Conservation (phyloP, 768 basidiomycete species). For the Xanthoconium stramineum region DNA sequence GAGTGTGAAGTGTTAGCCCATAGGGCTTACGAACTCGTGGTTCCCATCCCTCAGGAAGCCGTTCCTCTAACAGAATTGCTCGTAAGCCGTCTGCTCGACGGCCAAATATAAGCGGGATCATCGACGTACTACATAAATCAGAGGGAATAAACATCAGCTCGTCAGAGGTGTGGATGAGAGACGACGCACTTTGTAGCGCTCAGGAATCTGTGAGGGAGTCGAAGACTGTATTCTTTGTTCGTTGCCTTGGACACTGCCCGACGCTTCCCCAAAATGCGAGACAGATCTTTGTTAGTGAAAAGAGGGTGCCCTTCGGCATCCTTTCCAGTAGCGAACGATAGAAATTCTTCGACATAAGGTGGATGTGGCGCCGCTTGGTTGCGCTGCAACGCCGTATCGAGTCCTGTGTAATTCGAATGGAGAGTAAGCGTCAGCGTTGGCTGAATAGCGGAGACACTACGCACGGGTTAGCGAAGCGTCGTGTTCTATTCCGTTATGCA, state of each 20-base stretch:
- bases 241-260: constrained; percentile 49
- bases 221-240: constrained; percentile 58
- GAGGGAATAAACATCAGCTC: not conserved
- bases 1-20: constrained; percentile 56
- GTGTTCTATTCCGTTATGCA: constrained; percentile 7
- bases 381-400: constrained; percentile 43
- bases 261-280: constrained; percentile 55
- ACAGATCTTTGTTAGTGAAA: constrained; percentile 58
- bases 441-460: not conserved
- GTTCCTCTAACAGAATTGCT: constrained; percentile 61
- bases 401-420: constrained; percentile 38
- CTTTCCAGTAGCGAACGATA: constrained; percentile 58
- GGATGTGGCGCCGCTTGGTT: constrained; percentile 54
- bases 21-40: constrained; percentile 47
- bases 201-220: constrained; percentile 55
- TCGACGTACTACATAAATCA: constrained; percentile 46
- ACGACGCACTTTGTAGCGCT: constrained; percentile 60
- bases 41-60: constrained; percentile 71
- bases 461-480: constrained; percentile 28
- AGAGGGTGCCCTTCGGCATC: constrained; percentile 43
- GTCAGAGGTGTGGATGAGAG: not conserved
- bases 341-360: constrained; percentile 51
- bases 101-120: constrained; percentile 44
- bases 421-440: not conserved
- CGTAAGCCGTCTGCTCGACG: constrained; percentile 57